A percentile compares a stretch with the other conserved stretches of the same genome.
Evolutionary conservation across 2,329 filamentous ascomycete species (phyloP).

Genomic region (Pseudocercospora musae): DNA sequence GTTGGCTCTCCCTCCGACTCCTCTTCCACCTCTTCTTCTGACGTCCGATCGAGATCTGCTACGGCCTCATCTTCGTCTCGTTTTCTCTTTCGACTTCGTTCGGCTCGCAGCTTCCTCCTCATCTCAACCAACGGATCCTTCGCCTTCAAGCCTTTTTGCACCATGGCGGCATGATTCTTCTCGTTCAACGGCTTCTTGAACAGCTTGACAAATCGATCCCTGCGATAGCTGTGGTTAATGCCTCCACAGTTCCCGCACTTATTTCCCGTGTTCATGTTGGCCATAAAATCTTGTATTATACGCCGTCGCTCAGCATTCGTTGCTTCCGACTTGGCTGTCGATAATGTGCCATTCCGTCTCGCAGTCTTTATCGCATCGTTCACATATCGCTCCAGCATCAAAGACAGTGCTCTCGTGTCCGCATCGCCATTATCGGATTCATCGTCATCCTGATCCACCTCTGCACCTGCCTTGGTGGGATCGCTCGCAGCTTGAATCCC

Average conservation of each 20-base stretch:
- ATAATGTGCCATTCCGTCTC: slow-evolving; percentile 45
- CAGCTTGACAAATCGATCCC: slow-evolving; percentile 88
- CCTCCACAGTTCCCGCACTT: slow-evolving; percentile 67
- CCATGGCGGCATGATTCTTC: slow-evolving; percentile 77
- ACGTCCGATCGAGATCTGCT: slow-evolving; percentile 59
- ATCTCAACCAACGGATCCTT: slow-evolving; percentile 67
- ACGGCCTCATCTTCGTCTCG: slow-evolving; percentile 65
- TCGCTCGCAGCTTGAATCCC: slow-evolving; percentile 17
- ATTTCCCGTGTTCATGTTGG: slow-evolving; percentile 65
- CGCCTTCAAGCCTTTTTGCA: slow-evolving; percentile 62
- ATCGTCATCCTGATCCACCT: slow-evolving; percentile 29
- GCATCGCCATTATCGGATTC: slow-evolving; percentile 62
- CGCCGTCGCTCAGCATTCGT: slow-evolving; percentile 71
- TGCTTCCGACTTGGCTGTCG: slow-evolving; percentile 74
- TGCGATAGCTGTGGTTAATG: slow-evolving; percentile 78
- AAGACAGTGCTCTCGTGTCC: slow-evolving; percentile 55
- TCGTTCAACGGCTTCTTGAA: slow-evolving; percentile 75
- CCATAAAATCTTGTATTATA: slow-evolving; percentile 78
- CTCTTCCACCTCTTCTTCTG: slow-evolving; percentile 37
- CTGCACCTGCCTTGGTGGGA: slow-evolving; percentile 8
- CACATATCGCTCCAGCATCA: slow-evolving; percentile 65
- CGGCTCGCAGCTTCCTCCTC: slow-evolving; percentile 41
- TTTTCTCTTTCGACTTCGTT: slow-evolving; percentile 42
- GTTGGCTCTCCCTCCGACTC: slow-evolving; percentile 32
- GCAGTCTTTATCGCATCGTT: slow-evolving; percentile 65